Evolutionary conservation across 768 basidiomycete genomes (phyloP).

Genomic region (Pholiota microspora): DNA sequence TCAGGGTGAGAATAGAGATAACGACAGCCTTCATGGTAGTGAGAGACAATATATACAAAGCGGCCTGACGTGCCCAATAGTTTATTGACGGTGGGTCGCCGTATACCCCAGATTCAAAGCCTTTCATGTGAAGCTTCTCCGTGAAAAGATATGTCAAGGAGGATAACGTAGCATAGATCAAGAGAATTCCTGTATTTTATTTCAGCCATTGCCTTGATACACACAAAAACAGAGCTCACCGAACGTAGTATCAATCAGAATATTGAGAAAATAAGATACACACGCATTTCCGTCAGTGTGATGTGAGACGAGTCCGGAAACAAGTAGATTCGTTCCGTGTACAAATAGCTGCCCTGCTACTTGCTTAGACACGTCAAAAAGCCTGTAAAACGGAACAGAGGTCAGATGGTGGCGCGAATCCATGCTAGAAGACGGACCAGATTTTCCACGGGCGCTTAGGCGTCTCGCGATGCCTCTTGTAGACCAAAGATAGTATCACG

Average conservation of each 20-base stretch:
- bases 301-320: constrained; percentile 74
- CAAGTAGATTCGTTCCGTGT: constrained; percentile 74
- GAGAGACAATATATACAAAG: constrained; percentile 79
- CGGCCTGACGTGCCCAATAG: constrained; percentile 76
- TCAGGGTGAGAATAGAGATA: constrained; percentile 66
- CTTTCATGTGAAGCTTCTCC: constrained; percentile 63
- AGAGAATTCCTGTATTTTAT: constrained; percentile 61
- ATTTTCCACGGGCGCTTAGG: constrained; percentile 90
- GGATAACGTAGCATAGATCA: constrained; percentile 76
- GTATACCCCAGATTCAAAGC: constrained; percentile 86
- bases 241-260: constrained; percentile 87
- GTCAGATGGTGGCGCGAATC: constrained; percentile 1
- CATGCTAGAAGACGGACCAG: constrained; percentile 54
- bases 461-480: constrained; percentile 85
- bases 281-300: constrained; percentile 81
- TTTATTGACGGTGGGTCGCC: constrained; percentile 75
- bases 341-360: constrained; percentile 83
- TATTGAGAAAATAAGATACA: constrained; percentile 88
- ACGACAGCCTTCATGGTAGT: constrained; percentile 91
- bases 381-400: constrained; percentile 41
- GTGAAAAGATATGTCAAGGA: constrained; percentile 62
- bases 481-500: constrained; percentile 83
- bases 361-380: constrained; percentile 94
- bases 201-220: background rate
- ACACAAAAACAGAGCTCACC: constrained; percentile 45